These are phyloP conservation scores for Tulasnella sp. DNA, from an alignment of 768 basidiomycete genomes.

Conservation along the genomic window DNA sequence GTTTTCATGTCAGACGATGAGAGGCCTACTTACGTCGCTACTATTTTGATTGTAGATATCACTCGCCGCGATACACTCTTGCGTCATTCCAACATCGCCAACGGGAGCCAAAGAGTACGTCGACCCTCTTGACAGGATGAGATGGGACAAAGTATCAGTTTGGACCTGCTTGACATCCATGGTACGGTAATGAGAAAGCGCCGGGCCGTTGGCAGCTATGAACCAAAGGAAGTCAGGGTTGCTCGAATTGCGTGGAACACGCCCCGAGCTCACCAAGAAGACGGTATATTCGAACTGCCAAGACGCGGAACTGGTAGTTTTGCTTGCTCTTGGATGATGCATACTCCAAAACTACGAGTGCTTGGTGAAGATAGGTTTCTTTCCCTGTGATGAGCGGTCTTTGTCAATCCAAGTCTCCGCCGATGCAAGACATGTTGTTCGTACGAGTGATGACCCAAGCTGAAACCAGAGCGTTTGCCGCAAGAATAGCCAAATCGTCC, in stretches of 20 bases:
- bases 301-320: constrained; percentile 71
- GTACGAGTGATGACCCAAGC: constrained; percentile 34
- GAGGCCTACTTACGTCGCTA: constrained; percentile 56
- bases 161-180: constrained; percentile 83
- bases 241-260: background rate
- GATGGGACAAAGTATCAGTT: constrained; percentile 83
- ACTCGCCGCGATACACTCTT: constrained; percentile 74
- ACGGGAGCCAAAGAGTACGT: constrained; percentile 73
- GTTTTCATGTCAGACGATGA: constrained; percentile 16
- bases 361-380: constrained; percentile 59
- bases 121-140: constrained; percentile 69
- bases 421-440: background rate
- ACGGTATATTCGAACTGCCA: constrained; percentile 78
- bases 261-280: constrained; percentile 55
- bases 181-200: constrained; percentile 72
- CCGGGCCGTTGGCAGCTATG: constrained; percentile 65
- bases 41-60: constrained; percentile 79
- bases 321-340: constrained; percentile 68
- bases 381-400: constrained; percentile 38
- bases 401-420: background rate
- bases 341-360: constrained; percentile 65
- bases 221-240: constrained; percentile 4
- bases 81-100: constrained; percentile 70
- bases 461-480: constrained; percentile 59
- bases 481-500: constrained; percentile 78